phyloP scores from a whole-genome alignment of 306 rosid species.

The Ormosia emarginata region DNA sequence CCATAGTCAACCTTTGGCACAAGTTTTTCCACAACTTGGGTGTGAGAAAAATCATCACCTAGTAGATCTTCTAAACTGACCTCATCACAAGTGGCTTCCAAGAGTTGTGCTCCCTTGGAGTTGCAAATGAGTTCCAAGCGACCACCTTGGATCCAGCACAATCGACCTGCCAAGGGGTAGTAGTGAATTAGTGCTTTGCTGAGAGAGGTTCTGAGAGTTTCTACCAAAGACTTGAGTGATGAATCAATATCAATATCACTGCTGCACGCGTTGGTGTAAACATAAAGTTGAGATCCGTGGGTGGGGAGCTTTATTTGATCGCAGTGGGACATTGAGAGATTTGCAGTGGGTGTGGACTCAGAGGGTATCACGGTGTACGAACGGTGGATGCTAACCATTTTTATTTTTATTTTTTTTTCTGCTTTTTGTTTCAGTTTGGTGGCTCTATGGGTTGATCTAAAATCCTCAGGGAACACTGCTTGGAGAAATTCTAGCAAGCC shows the following conservation, averaged over 20 bases:
- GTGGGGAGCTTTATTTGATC: constrained; percentile 35
- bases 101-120: constrained; percentile 14
- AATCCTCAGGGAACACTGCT: no score
- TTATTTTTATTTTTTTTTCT: neutral
- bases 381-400: neutral
- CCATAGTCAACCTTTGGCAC: constrained; percentile 25
- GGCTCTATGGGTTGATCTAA: neutral
- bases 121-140: constrained; percentile 21
- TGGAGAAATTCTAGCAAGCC: no score
- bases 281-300: constrained; percentile 7
- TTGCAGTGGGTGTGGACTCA: constrained; percentile 10
- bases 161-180: constrained; percentile 30
- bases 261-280: neutral
- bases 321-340: constrained; percentile 19
- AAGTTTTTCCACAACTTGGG: neutral
- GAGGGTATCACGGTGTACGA: constrained; percentile 11
- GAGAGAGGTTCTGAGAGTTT: constrained; percentile 23
- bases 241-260: neutral
- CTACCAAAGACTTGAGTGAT: neutral
- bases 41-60: neutral
- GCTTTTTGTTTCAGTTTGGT: neutral
- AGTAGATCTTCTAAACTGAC: neutral
- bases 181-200: constrained; percentile 11
- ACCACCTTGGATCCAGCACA: neutral
- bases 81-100: neutral